Conservation (phyloP, 352 stramenopile species). For the Peronospora farinosa region DNA sequence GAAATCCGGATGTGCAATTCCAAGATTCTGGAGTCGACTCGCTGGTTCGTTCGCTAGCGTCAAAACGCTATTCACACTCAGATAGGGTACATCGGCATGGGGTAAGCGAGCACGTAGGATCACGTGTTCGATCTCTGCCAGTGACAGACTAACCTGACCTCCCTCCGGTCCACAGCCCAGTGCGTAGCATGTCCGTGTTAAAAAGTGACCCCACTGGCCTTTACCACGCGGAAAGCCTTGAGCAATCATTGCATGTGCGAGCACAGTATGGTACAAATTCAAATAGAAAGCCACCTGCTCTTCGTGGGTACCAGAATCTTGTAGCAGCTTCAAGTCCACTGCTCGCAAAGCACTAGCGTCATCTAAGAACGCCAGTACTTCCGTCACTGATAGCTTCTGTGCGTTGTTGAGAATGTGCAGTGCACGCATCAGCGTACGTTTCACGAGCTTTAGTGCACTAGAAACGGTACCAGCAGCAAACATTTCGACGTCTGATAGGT, state of each 20-base stretch:
- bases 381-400: slow-evolving; percentile 36
- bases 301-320: slow-evolving; percentile 46
- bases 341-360: slow-evolving; percentile 47
- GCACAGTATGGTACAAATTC: slow-evolving; percentile 73
- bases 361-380: slow-evolving; percentile 65
- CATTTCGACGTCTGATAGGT: slow-evolving; percentile 1
- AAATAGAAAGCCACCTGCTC: slow-evolving; percentile 68
- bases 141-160: slow-evolving; percentile 46
- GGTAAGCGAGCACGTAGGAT: slow-evolving; percentile 56
- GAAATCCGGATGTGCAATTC: slow-evolving; percentile 67
- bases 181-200: slow-evolving; percentile 56
- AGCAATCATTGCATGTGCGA: slow-evolving; percentile 70
- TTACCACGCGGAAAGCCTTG: slow-evolving; percentile 54
- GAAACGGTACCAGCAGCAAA: slow-evolving; percentile 10
- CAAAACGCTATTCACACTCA: slow-evolving; percentile 27
- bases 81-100: slow-evolving; percentile 41
- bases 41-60: slow-evolving; percentile 5
- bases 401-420: slow-evolving; percentile 35
- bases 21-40: slow-evolving; percentile 30
- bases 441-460: slow-evolving; percentile 22
- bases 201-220: slow-evolving; percentile 52
- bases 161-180: slow-evolving; percentile 29
- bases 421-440: slow-evolving; percentile 27
- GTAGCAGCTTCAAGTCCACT: slow-evolving; percentile 44
- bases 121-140: slow-evolving; percentile 75